Evolutionary conservation across 2,329 filamentous ascomycete genomes (phyloP).

Genomic region (Dendryphion nanum): DNA sequence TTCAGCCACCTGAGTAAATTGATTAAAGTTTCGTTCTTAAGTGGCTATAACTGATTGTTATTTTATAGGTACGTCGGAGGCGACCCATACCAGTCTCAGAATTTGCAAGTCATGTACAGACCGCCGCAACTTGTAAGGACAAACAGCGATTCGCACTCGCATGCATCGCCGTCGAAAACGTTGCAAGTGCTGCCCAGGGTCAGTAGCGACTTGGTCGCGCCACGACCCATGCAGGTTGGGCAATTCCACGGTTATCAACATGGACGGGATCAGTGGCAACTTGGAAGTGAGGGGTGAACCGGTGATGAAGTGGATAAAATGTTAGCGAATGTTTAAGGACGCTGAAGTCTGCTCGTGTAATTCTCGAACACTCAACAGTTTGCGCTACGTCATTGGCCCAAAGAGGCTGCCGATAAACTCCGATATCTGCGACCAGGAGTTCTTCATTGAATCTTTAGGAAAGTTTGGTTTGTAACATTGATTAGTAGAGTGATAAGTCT

Average conservation of each 20-base stretch:
- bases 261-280: conserved; percentile 33
- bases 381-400: no score
- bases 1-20: conserved; percentile 26
- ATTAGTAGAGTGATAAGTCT: no score
- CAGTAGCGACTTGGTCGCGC: conserved; percentile 29
- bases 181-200: conserved; percentile 16
- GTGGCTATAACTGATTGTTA: not conserved
- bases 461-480: no score
- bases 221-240: conserved; percentile 23
- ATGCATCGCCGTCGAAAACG: conserved; percentile 5
- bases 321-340: no score
- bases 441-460: no score
- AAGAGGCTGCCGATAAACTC: no score
- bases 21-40: not conserved
- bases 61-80: conserved; percentile 2
- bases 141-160: conserved; percentile 18
- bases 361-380: no score
- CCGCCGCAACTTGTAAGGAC: conserved; percentile 10
- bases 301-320: no score
- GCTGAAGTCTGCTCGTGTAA: no score
- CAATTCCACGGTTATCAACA: conserved; percentile 13
- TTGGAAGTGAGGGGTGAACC: conserved; percentile 34
- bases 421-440: no score
- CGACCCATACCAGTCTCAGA: not conserved
- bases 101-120: conserved; percentile 2